Percentiles rank a stretch among this genome's conserved stretches.
Conservation (phyloP, 1,284 basidiomycete species). For the Ceraceosorus bombacis region DNA sequence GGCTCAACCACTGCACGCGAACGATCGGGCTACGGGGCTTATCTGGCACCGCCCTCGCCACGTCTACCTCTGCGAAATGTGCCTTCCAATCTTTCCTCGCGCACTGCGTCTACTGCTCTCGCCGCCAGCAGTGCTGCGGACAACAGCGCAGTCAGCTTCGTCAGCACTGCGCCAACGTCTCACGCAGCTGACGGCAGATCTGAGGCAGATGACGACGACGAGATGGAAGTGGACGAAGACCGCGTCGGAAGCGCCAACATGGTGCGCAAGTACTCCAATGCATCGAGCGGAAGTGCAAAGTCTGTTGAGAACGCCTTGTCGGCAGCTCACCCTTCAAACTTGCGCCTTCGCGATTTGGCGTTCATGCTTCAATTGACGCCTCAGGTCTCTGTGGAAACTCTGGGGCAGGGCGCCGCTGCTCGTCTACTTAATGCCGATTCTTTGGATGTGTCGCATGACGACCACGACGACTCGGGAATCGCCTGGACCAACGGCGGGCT, state of each 20-base stretch:
- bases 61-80: conserved; percentile 17
- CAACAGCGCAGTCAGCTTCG: conserved; percentile 31
- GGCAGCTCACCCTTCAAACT: conserved; percentile 8
- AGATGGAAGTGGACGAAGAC: neutral
- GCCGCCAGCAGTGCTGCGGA: conserved; percentile 21
- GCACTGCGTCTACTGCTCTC: conserved; percentile 17
- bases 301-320: conserved; percentile 6
- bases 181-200: conserved; percentile 11
- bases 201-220: conserved; percentile 9
- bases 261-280: conserved; percentile 4
- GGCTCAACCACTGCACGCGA: neutral
- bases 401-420: conserved; percentile 42
- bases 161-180: conserved; percentile 31
- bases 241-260: neutral
- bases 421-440: conserved; percentile 38
- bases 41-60: neutral
- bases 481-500: neutral
- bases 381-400: conserved; percentile 41
- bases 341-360: conserved; percentile 36
- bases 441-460: conserved; percentile 16
- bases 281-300: neutral
- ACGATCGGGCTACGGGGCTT: conserved; percentile 1
- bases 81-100: conserved; percentile 24
- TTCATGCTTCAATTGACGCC: conserved; percentile 40
- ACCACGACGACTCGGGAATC: conserved; percentile 6